Evolutionary conservation across 805 yeast species (phyloP), one percentile per base, ranked within the genome.

Genomic region (Hanseniaspora singularis): DNA sequence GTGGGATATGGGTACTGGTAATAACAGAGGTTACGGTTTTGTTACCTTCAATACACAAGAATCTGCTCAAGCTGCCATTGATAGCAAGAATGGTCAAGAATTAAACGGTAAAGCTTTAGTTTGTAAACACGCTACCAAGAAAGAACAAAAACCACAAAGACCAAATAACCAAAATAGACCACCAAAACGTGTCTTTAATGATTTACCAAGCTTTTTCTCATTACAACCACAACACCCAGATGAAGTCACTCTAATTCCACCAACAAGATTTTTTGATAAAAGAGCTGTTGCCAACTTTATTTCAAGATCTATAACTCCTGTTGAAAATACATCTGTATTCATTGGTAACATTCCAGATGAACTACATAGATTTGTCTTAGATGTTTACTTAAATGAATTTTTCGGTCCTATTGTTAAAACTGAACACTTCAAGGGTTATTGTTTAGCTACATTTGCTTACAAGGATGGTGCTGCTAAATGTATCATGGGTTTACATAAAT

Each of bases 1-100:
- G 95, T 86, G 96, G 95, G 95, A 87, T 61, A 84, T 85, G 94
- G 88, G 83, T 61, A 81, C 92, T 22, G 92, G 94, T 36, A 71
- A 95, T 59, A 84, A 94, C 2, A 71, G 95, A 64, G 94, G 95
- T 31, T 86, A 86, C 58, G 95, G 96, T 2, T 86, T 87, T 62
- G 92, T 85, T 11, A 79, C 89, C 1, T 87, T 87, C 57, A 62
- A 67, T 23, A 73, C 71, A 22, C 74, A 71, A 51, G 63, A 67
- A 16, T 89, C 84, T 53, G 95, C 95, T 2, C 85, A 81, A 55
- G 62, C 61, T 43, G 94, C 94, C 24, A 66, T 84, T 53, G 71
- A 70, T 49, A 64, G 78, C 24, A 83, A 80, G 85, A 81, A 81
- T 60, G 94, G 94, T 41, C 72, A 70, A 51, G 67, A 71, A 60